Conservation (phyloP, 2,329 filamentous ascomycete species). For the Cercospora janseana region DNA sequence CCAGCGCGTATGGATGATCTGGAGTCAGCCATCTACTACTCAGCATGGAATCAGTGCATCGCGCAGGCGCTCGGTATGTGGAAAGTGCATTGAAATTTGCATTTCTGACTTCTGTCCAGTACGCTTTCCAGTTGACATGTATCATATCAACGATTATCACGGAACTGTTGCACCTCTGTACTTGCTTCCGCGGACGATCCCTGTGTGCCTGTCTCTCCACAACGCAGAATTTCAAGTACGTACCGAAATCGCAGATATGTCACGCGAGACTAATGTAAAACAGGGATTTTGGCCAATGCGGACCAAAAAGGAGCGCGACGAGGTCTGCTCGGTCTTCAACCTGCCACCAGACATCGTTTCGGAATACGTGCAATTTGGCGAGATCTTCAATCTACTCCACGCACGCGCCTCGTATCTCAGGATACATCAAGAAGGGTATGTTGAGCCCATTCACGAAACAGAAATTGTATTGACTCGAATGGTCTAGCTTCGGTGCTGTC, state of each 20-base stretch:
- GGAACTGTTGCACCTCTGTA: constrained; percentile 62
- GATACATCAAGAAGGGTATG: constrained; percentile 58
- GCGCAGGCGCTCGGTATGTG: constrained; percentile 53
- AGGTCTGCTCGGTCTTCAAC: constrained; percentile 64
- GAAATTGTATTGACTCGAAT: background rate
- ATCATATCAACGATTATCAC: constrained; percentile 65
- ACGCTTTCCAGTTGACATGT: constrained; percentile 49
- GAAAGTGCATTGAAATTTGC: background rate
- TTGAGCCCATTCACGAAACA: too few relatives aligned
- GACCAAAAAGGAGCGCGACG: constrained; percentile 56
- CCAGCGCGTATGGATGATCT: constrained; percentile 66
- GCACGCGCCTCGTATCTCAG: constrained; percentile 62
- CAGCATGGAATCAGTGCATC: constrained; percentile 67
- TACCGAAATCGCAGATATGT: background rate
- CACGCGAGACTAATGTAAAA: background rate
- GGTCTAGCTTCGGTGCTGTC: constrained; percentile 56
- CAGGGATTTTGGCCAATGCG: constrained; percentile 64
- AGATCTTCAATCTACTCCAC: constrained; percentile 65
- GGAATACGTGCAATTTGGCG: constrained; percentile 63
- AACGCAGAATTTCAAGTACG: constrained; percentile 62
- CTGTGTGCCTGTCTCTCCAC: constrained; percentile 61
- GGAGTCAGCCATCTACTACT: constrained; percentile 64
- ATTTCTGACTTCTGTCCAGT: background rate
- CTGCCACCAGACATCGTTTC: constrained; percentile 55
- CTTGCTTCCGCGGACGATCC: constrained; percentile 59